A percentile compares a stretch with the other conserved stretches of the same genome.
phyloP scores from a whole-genome alignment of 805 yeast genomes.

The Kodamaea fukazawae region DNA sequence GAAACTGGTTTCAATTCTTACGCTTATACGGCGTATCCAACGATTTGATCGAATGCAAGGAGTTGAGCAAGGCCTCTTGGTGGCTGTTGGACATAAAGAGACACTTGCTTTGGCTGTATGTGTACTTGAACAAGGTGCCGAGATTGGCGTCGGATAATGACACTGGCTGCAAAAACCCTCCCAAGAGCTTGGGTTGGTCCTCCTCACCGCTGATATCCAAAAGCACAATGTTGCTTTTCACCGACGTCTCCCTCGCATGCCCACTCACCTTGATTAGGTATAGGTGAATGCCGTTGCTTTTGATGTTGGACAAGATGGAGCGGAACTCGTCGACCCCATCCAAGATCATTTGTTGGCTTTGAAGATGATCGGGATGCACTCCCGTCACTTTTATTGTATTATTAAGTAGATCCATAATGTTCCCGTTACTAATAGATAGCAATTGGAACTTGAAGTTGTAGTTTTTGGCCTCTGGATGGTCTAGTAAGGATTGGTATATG shows the following conservation, averaged over 20 bases:
- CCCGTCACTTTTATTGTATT: constrained; percentile 1
- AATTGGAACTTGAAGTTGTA: constrained; percentile 4
- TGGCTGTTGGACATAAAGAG: constrained; percentile 26
- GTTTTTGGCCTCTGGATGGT: constrained; percentile 2
- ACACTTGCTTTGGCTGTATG: constrained; percentile 30
- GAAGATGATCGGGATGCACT: constrained; percentile 6
- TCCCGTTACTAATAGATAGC: neutral
- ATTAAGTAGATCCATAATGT: constrained; percentile 4
- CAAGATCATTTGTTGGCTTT: constrained; percentile 19
- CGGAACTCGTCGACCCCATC: constrained; percentile 10
- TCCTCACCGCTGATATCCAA: constrained; percentile 12
- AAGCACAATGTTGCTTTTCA: constrained; percentile 14
- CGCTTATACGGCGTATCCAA: constrained; percentile 17
- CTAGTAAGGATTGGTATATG: constrained; percentile 11
- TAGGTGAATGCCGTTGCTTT: constrained; percentile 1
- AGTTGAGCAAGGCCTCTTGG: constrained; percentile 13
- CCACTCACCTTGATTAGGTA: constrained; percentile 15
- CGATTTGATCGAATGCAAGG: constrained; percentile 13
- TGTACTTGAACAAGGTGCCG: constrained; percentile 8
- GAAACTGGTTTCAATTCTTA: constrained; percentile 1
- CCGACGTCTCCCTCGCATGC: constrained; percentile 4
- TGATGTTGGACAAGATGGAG: constrained; percentile 1
- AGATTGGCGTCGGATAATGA: neutral
- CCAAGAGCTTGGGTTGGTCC: constrained; percentile 7
- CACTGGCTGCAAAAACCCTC: neutral